A percentile compares a stretch with the other conserved stretches of the same genome.
These are phyloP conservation scores for Aureobasidium sp. DNA, from an alignment of 2,329 filamentous ascomycete species.

Conservation along the genomic window DNA sequence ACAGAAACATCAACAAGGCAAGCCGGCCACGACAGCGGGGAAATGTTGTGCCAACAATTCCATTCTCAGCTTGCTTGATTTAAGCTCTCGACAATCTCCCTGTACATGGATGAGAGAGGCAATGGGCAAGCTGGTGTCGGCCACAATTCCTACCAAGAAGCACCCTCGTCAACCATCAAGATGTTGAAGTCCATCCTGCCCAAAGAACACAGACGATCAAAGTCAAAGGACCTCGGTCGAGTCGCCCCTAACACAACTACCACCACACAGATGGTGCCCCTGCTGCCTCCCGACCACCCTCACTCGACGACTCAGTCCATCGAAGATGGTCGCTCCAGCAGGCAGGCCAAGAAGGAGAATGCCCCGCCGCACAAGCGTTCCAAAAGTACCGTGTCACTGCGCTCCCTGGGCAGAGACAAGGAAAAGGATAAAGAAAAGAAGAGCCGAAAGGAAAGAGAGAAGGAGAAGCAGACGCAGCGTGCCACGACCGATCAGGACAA, in stretches of 20 bases:
- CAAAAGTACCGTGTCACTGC: constrained; percentile 48
- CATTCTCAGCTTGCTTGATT: not conserved
- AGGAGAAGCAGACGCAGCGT: constrained; percentile 31
- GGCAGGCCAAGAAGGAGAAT: constrained; percentile 14
- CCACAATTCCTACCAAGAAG: not conserved
- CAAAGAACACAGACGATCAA: constrained; percentile 35
- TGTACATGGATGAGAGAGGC: constrained; percentile 11
- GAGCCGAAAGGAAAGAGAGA: constrained; percentile 32
- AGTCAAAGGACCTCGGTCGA: constrained; percentile 40
- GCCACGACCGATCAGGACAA: not conserved
- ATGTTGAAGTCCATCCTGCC: constrained; percentile 48
- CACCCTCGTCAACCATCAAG: constrained; percentile 22
- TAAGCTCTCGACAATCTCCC: not conserved
- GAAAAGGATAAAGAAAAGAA: constrained; percentile 25
- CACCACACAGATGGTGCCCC: constrained; percentile 28
- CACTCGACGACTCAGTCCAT: constrained; percentile 28
- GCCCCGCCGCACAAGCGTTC: constrained; percentile 43
- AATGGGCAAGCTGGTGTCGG: not conserved
- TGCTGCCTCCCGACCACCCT: constrained; percentile 46
- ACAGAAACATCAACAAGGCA: constrained; percentile 8
- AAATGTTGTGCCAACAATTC: constrained; percentile 7
- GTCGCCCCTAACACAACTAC: constrained; percentile 24
- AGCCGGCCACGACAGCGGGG: not conserved
- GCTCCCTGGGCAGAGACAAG: constrained; percentile 45
- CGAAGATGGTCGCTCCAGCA: constrained; percentile 24